These are phyloP conservation scores for Escallonia rubra DNA, from an alignment of 129 eudicot species.

Conservation along the genomic window DNA sequence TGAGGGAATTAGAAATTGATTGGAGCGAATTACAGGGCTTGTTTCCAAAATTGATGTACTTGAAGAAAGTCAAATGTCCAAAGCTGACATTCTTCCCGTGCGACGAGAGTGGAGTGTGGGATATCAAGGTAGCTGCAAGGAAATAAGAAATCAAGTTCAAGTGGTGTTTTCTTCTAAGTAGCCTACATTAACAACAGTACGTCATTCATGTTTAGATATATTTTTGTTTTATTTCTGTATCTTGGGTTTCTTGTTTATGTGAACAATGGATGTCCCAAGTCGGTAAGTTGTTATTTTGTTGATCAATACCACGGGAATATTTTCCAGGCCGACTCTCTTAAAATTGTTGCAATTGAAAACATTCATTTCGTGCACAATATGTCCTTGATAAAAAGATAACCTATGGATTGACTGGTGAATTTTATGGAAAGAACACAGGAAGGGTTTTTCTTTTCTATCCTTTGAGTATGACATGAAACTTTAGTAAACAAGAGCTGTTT, in stretches of 20 bases:
- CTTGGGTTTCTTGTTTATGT: neutral
- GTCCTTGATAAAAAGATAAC: too few species aligned
- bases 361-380: too few species aligned
- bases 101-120: conserved; percentile 15
- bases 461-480: too few species aligned
- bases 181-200: neutral
- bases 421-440: too few species aligned
- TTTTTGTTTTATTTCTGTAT: neutral
- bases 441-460: too few species aligned
- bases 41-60: conserved; percentile 20
- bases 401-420: too few species aligned
- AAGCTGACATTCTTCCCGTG: conserved; percentile 31
- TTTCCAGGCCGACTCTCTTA: too few species aligned
- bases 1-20: conserved; percentile 18
- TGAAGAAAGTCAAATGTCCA: conserved; percentile 22
- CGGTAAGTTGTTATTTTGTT: too few species aligned
- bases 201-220: neutral
- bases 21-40: conserved; percentile 18
- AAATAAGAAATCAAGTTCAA: neutral
- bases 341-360: too few species aligned
- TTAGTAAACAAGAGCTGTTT: too few species aligned
- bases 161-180: neutral
- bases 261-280: too few species aligned
- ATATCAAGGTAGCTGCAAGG: conserved; percentile 5
- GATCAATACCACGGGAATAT: too few species aligned